phyloP scores from a whole-genome alignment of 2,329 filamentous ascomycete genomes.

The Microthyrium microscopicum region DNA sequence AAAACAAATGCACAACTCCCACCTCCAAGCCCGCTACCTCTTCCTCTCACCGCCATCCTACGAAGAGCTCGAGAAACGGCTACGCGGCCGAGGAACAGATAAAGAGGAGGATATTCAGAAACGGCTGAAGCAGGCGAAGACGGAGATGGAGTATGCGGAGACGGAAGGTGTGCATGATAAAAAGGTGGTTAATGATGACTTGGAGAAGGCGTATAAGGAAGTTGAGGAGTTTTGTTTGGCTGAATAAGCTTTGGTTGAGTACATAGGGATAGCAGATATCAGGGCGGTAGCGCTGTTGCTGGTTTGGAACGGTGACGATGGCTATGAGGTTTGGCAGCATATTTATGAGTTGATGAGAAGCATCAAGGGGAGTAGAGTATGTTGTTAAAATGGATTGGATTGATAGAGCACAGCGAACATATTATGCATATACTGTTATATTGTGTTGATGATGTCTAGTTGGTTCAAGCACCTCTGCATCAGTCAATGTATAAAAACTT shows the following conservation, averaged over 20 bases:
- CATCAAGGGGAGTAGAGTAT: neutral
- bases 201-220: conserved; percentile 32
- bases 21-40: conserved; percentile 55
- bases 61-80: conserved; percentile 49
- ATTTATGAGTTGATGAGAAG: neutral
- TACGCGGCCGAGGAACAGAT: conserved; percentile 27
- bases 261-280: neutral
- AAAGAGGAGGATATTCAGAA: conserved; percentile 32
- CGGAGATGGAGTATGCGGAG: conserved; percentile 25
- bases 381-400: too few species aligned
- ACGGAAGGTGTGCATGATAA: conserved; percentile 32
- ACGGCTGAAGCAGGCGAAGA: conserved; percentile 29
- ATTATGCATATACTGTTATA: too few species aligned
- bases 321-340: neutral
- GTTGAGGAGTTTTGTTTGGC: conserved; percentile 27
- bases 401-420: too few species aligned
- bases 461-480: too few species aligned
- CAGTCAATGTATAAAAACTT: too few species aligned
- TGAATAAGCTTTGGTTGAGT: neutral
- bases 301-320: neutral
- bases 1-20: conserved; percentile 64
- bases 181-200: conserved; percentile 33
- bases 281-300: neutral
- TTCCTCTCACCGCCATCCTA: conserved; percentile 71
- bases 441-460: too few species aligned